Evolutionary conservation across 768 basidiomycete genomes (phyloP).

Genomic region (Suillus lakei): DNA sequence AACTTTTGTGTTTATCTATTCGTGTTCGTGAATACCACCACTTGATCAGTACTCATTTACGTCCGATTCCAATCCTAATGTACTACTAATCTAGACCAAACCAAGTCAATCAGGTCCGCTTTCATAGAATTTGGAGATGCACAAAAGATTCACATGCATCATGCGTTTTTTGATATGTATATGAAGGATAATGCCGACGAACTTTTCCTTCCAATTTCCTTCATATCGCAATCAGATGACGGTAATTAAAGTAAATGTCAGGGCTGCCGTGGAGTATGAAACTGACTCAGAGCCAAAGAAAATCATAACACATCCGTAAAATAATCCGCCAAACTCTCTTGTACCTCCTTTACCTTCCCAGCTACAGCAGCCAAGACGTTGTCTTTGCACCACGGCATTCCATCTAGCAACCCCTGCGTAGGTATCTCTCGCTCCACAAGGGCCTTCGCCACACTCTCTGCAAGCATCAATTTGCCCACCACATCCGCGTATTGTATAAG

Average conservation of each 20-base stretch:
- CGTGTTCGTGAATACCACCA: too few relatives aligned
- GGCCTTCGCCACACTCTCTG: constrained; percentile 52
- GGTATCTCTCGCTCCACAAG: constrained; percentile 49
- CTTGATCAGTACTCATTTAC: not conserved
- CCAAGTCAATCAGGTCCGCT: not conserved
- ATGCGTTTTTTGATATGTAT: not conserved
- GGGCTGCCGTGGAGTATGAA: not conserved
- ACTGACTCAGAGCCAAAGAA: not conserved
- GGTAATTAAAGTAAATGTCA: not conserved
- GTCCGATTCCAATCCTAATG: not conserved
- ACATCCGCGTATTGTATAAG: constrained; percentile 50
- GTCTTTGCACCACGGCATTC: constrained; percentile 50
- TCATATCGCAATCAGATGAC: not conserved
- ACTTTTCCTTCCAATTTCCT: too few relatives aligned
- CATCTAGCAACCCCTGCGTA: constrained; percentile 43
- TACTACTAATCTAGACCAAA: not conserved
- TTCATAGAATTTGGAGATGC: not conserved
- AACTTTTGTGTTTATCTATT: not conserved
- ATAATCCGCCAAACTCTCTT: constrained; percentile 50
- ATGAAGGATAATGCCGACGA: not conserved
- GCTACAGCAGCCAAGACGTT: constrained; percentile 46
- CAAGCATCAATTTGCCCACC: constrained; percentile 49
- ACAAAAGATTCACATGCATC: not conserved
- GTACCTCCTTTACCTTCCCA: constrained; percentile 50
- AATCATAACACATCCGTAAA: constrained; percentile 47